These are phyloP conservation scores for Claviceps arundinis DNA, from an alignment of 2,329 filamentous ascomycete species.

Conservation along the genomic window DNA sequence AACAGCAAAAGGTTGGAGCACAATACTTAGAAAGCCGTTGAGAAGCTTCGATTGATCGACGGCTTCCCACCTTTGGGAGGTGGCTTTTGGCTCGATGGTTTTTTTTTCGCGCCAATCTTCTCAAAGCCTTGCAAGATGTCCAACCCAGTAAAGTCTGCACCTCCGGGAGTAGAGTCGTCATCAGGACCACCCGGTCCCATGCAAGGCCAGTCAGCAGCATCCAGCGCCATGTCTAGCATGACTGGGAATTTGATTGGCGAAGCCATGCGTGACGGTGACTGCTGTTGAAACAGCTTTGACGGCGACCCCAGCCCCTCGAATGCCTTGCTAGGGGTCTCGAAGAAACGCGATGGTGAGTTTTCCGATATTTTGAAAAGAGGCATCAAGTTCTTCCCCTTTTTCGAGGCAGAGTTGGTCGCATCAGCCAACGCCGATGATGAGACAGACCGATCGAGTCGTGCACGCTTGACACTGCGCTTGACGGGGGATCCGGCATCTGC, in stretches of 20 bases:
- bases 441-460: constrained; percentile 48
- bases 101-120: constrained; percentile 48
- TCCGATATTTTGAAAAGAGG: constrained; percentile 37
- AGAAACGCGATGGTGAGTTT: constrained; percentile 23
- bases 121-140: constrained; percentile 66
- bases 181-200: constrained; percentile 25
- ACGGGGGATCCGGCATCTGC: constrained; percentile 49
- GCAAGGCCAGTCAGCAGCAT: constrained; percentile 27
- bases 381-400: constrained; percentile 36
- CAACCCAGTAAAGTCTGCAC: constrained; percentile 44
- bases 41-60: constrained; percentile 17
- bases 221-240: constrained; percentile 21
- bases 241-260: constrained; percentile 39
- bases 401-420: constrained; percentile 39
- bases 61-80: constrained; percentile 17
- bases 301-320: constrained; percentile 43
- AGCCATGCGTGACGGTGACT: constrained; percentile 19
- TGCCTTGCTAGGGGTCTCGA: constrained; percentile 45
- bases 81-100: constrained; percentile 16
- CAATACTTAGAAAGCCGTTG: constrained; percentile 17
- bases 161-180: constrained; percentile 19
- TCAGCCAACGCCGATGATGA: constrained; percentile 50
- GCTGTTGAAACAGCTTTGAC: constrained; percentile 32
- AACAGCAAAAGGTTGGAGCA: not conserved
- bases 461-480: constrained; percentile 48